Evolutionary conservation across 2,329 filamentous ascomycete species (phyloP).

Genomic region (Neospermospora avenae): DNA sequence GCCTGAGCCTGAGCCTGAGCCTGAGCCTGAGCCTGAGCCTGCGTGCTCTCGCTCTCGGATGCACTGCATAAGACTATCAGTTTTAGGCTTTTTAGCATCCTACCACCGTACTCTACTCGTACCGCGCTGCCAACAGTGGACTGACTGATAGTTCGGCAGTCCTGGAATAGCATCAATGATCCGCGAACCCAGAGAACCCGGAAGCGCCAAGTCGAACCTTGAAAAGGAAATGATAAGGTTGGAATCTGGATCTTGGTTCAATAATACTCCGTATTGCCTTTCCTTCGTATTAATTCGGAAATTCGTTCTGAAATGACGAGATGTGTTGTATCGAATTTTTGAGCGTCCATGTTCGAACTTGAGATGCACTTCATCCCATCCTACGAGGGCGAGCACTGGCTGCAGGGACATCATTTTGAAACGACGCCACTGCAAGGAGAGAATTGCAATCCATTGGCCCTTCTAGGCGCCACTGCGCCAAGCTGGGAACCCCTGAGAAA

Average conservation of each 20-base stretch:
- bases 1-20: too few species aligned
- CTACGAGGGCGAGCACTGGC: background rate
- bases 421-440: slow-evolving; percentile 6
- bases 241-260: background rate
- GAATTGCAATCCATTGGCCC: background rate
- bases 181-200: background rate
- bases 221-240: background rate
- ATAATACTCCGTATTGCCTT: background rate
- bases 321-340: too few species aligned
- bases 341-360: background rate
- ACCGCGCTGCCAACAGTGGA: background rate
- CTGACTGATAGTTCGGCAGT: background rate
- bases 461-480: background rate
- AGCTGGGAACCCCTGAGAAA: slow-evolving; percentile 3
- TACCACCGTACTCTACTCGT: background rate
- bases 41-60: background rate
- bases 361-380: background rate
- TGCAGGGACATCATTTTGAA: background rate
- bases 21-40: background rate
- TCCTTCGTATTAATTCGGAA: background rate
- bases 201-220: background rate
- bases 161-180: slow-evolving; percentile 3
- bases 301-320: background rate
- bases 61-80: background rate
- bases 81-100: too few species aligned